phyloP scores from a whole-genome alignment of 768 basidiomycete species.

The Mycena leptocephala region DNA sequence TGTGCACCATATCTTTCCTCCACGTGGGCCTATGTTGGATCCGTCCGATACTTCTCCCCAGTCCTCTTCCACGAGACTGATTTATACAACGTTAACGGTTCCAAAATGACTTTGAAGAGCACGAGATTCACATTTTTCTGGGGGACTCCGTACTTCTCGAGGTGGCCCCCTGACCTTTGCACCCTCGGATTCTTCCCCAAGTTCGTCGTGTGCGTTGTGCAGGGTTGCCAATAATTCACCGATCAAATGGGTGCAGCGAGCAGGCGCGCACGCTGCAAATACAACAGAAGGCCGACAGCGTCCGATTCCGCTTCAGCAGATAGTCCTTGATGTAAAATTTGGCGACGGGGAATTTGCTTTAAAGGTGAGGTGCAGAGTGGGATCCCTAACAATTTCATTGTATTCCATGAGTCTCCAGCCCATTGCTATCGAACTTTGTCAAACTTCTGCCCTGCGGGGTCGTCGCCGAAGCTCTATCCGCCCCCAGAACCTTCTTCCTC shows the following conservation, averaged over 20 bases:
- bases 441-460: slow-evolving; percentile 50
- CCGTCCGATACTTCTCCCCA: slow-evolving; percentile 13
- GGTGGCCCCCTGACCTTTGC: neutral
- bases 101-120: neutral
- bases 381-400: slow-evolving; percentile 36
- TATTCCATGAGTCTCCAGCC: slow-evolving; percentile 52
- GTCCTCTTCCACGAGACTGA: slow-evolving; percentile 25
- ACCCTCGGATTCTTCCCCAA: neutral
- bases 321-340: neutral
- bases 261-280: slow-evolving; percentile 15
- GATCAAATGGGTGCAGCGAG: slow-evolving; percentile 21
- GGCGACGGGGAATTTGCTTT: slow-evolving; percentile 31
- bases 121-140: neutral
- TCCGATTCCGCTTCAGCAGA: neutral
- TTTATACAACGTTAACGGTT: neutral
- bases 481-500: slow-evolving; percentile 48
- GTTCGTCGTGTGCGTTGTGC: neutral
- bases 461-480: slow-evolving; percentile 59
- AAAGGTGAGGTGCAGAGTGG: neutral
- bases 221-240: slow-evolving; percentile 5
- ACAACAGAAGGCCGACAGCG: neutral
- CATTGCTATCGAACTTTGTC: slow-evolving; percentile 53
- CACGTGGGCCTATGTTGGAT: slow-evolving; percentile 16
- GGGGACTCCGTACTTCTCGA: neutral
- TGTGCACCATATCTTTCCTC: neutral